Conservation (phyloP, 1,284 basidiomycete species). For the Thelephora terrestris region DNA sequence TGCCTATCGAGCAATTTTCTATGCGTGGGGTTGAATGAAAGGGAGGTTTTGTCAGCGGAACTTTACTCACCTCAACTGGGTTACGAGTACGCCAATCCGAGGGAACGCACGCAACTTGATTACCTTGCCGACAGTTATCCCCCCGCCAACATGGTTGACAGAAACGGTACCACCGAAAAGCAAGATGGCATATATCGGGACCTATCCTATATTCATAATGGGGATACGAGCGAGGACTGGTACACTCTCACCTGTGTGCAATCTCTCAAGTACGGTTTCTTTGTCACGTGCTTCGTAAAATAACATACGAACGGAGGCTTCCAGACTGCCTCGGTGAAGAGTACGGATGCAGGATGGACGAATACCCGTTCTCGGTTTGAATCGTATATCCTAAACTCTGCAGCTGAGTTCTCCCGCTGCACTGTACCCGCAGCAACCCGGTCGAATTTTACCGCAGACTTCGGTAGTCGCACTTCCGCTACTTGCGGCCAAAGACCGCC, state of each 20-base stretch:
- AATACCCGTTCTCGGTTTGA: constrained; percentile 54
- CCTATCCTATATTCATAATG: constrained; percentile 27
- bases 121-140: constrained; percentile 54
- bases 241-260: constrained; percentile 66
- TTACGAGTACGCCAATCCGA: constrained; percentile 82
- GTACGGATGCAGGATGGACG: constrained; percentile 76
- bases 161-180: constrained; percentile 77
- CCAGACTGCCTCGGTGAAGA: constrained; percentile 71
- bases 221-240: neutral
- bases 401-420: constrained; percentile 73
- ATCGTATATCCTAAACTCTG: constrained; percentile 76
- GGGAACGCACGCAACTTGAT: constrained; percentile 77
- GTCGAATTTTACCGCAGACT: constrained; percentile 70
- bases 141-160: constrained; percentile 72
- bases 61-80: constrained; percentile 64
- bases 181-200: constrained; percentile 78
- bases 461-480: constrained; percentile 67
- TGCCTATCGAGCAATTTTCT: constrained; percentile 66
- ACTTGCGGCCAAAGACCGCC: constrained; percentile 79
- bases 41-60: constrained; percentile 6
- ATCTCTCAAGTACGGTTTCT: constrained; percentile 80
- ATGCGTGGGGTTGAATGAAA: neutral
- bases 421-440: constrained; percentile 72
- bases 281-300: constrained; percentile 79
- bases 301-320: constrained; percentile 74